Conservation (phyloP, 331 rosid genomes). For the Malus hybrid region DNA sequence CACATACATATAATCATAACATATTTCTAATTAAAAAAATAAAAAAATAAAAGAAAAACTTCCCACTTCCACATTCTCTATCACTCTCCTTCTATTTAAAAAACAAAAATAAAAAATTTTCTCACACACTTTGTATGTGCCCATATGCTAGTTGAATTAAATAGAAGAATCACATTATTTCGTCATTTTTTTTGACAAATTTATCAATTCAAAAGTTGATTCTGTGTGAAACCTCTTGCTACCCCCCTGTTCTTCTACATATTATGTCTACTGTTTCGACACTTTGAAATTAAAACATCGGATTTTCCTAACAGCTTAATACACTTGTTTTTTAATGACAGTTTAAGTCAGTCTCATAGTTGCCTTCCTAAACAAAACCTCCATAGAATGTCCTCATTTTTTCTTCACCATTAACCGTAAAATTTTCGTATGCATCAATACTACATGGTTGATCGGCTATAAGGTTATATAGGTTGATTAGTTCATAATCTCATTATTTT, state of each 20-base stretch:
- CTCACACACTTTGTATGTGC: too few species aligned
- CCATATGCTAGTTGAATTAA: background rate
- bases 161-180: background rate
- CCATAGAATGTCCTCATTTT: background rate
- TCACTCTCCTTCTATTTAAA: too few species aligned
- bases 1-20: too few species aligned
- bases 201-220: background rate
- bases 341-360: background rate
- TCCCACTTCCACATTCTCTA: too few species aligned
- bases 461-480: background rate
- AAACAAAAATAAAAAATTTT: too few species aligned
- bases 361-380: background rate
- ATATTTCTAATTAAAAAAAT: too few species aligned
- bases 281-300: too few species aligned
- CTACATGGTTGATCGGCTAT: background rate
- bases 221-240: background rate
- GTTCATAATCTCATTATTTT: background rate
- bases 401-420: background rate
- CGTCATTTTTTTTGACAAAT: background rate
- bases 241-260: background rate
- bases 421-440: too few species aligned
- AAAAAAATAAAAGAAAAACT: too few species aligned
- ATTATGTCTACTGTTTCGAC: conserved; percentile 15
- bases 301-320: too few species aligned
- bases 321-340: too few species aligned